phyloP scores from a whole-genome alignment of 2,329 filamentous ascomycete species.

The Diaporthe sp. region DNA sequence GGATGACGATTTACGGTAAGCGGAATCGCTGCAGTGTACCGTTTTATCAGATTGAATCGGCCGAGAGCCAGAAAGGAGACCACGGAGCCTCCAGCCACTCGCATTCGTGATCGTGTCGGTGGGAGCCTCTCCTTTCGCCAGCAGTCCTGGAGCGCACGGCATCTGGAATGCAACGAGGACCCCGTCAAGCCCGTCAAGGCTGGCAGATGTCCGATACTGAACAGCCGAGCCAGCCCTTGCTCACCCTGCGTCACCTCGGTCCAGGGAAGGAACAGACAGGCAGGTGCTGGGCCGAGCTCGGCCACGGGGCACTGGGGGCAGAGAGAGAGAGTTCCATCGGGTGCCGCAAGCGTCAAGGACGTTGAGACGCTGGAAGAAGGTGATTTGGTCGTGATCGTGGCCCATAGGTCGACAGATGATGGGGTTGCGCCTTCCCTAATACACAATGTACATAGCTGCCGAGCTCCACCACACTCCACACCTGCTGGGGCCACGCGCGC shows the following conservation, averaged over 20 bases:
- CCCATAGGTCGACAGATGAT: slow-evolving; percentile 4
- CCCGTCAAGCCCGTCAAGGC: not conserved
- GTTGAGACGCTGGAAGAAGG: slow-evolving; percentile 10
- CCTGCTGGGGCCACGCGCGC: slow-evolving; percentile 19
- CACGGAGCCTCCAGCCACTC: not conserved
- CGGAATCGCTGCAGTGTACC: not conserved
- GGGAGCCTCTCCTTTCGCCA: not conserved
- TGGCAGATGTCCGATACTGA: not conserved
- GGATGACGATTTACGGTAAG: not conserved
- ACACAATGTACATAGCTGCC: not conserved
- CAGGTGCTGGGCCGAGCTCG: slow-evolving; percentile 17
- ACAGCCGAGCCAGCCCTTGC: slow-evolving; percentile 6
- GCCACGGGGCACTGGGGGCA: not conserved
- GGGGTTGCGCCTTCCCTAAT: slow-evolving; percentile 24
- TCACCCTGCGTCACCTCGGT: not conserved
- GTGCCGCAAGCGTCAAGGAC: not conserved
- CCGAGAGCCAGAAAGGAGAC: not conserved
- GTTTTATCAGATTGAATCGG: not conserved
- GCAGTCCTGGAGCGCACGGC: not conserved
- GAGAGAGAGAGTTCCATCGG: slow-evolving; percentile 7
- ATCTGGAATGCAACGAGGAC: not conserved
- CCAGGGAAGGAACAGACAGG: not conserved
- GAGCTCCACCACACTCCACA: slow-evolving; percentile 24
- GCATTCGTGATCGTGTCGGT: slow-evolving; percentile 1
- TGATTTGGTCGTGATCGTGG: slow-evolving; percentile 2